A percentile compares a stretch with the other conserved stretches of the same genome.
These are phyloP conservation scores for Durusdinium trenchii DNA, from an alignment of 73 alveolate species.

Conservation along the genomic window DNA sequence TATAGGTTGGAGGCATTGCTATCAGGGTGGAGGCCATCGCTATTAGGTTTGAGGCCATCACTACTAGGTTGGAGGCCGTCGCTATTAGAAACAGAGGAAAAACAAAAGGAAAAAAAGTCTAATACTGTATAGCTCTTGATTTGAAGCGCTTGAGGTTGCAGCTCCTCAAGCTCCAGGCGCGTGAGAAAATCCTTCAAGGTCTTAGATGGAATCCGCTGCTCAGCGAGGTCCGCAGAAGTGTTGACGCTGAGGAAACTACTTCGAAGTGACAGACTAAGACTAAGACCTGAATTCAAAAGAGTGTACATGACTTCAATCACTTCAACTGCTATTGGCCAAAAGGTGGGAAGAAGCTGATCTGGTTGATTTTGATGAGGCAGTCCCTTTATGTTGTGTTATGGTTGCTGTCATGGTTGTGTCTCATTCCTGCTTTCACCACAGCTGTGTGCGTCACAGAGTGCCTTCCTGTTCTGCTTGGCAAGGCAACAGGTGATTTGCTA, in stretches of 20 bases:
- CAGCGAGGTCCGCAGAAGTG: no score
- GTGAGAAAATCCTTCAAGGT: not conserved
- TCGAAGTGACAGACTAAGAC: no score
- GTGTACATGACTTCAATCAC: not conserved
- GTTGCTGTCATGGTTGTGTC: not conserved
- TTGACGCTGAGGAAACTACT: no score
- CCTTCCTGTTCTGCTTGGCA: not conserved
- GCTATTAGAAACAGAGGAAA: no score
- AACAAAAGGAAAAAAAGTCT: no score
- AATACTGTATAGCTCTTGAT: no score
- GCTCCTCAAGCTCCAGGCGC: constrained; percentile 62
- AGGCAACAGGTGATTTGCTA: constrained; percentile 44
- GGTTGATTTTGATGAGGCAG: constrained; percentile 53
- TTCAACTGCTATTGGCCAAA: no score
- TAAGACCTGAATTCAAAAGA: not conserved
- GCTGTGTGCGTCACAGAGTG: not conserved
- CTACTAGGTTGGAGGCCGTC: no score
- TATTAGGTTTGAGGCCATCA: no score
- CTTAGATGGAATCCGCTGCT: not conserved
- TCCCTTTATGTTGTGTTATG: not conserved
- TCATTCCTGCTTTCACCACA: not conserved
- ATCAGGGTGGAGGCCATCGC: no score
- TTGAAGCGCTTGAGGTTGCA: constrained; percentile 74
- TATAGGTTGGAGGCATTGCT: no score
- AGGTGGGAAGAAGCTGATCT: constrained; percentile 70